Evolutionary conservation across 2,329 filamentous ascomycete species (phyloP).

Genomic region (Diaporthe aspalathi): DNA sequence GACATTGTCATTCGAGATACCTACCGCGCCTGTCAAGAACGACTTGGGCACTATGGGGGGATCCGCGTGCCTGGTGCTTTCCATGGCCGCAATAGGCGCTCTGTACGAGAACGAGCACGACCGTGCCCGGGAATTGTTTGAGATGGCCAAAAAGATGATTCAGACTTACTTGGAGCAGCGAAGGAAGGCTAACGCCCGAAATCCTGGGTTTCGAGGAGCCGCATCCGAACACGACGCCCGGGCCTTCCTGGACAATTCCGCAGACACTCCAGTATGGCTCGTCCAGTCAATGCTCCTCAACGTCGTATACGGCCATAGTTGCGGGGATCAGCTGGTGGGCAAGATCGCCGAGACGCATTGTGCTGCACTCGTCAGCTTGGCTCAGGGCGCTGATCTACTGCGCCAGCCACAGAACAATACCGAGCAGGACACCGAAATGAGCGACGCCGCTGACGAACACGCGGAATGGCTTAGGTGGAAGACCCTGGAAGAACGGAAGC

Average conservation of each 20-base stretch:
- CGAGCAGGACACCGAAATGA: conserved; percentile 68
- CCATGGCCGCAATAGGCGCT: conserved; percentile 80
- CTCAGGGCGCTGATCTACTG: conserved; percentile 84
- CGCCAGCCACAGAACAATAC: conserved; percentile 58
- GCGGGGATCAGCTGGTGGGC: conserved; percentile 88
- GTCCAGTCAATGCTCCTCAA: conserved; percentile 98
- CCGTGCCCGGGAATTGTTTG: conserved; percentile 86
- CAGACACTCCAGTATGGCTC: conserved; percentile 89
- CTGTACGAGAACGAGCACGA: conserved; percentile 87
- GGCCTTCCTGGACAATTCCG: conserved; percentile 63
- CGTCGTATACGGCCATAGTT: conserved; percentile 95
- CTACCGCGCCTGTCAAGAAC: conserved; percentile 73
- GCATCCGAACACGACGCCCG: conserved; percentile 60
- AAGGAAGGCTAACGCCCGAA: conserved; percentile 83
- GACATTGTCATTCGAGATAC: conserved; percentile 88
- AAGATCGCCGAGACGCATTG: conserved; percentile 95
- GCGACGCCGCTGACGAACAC: conserved; percentile 68
- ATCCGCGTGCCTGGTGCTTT: conserved; percentile 86
- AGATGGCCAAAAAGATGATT: conserved; percentile 95
- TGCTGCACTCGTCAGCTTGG: conserved; percentile 88
- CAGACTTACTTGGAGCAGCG: conserved; percentile 92
- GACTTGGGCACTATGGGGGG: conserved; percentile 75
- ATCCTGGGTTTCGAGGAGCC: conserved; percentile 67
- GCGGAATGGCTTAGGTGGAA: conserved; percentile 93
- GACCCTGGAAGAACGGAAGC: conserved; percentile 86